Evolutionary conservation across 1,284 basidiomycete genomes (phyloP).

Genomic region (Vanrija sp.): DNA sequence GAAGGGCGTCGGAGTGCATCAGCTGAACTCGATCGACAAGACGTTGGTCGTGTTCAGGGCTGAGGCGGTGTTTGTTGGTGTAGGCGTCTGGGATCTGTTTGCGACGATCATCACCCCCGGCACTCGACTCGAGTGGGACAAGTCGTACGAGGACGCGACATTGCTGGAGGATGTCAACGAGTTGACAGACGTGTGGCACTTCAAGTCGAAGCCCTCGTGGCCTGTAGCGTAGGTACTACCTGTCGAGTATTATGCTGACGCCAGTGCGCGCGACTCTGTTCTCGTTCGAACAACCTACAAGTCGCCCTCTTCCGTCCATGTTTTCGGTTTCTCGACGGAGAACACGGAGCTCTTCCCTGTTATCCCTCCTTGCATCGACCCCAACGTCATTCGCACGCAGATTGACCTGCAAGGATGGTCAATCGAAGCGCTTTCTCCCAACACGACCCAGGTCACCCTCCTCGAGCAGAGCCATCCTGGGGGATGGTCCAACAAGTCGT

Average conservation of each 20-base stretch:
- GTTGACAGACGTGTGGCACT: slow-evolving; percentile 86
- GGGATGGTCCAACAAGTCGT: slow-evolving; percentile 93
- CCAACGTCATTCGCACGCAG: slow-evolving; percentile 83
- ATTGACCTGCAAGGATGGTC: slow-evolving; percentile 96
- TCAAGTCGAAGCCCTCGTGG: slow-evolving; percentile 83
- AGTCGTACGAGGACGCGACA: slow-evolving; percentile 75
- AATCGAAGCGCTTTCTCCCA: slow-evolving; percentile 91
- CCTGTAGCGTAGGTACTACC: slow-evolving; percentile 68
- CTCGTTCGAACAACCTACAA: slow-evolving; percentile 95
- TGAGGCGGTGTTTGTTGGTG: slow-evolving; percentile 95
- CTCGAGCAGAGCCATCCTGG: slow-evolving; percentile 97
- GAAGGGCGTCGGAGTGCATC: slow-evolving; percentile 85
- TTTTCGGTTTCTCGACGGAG: slow-evolving; percentile 92
- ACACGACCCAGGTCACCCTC: slow-evolving; percentile 87
- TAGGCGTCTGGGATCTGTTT: slow-evolving; percentile 95
- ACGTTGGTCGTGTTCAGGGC: slow-evolving; percentile 94
- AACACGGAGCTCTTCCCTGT: slow-evolving; percentile 79
- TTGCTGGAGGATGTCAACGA: slow-evolving; percentile 88
- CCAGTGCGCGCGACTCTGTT: slow-evolving; percentile 81
- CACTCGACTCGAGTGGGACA: slow-evolving; percentile 81
- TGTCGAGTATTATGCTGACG: slow-evolving; percentile 10
- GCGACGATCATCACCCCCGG: slow-evolving; percentile 80
- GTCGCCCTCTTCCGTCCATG: slow-evolving; percentile 88
- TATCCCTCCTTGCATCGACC: slow-evolving; percentile 63
- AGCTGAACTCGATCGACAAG: slow-evolving; percentile 95